Percentiles rank a stretch among this genome's conserved stretches.
phyloP scores from a whole-genome alignment of 2,329 filamentous ascomycete genomes.

The Annulohypoxylon truncatum region DNA sequence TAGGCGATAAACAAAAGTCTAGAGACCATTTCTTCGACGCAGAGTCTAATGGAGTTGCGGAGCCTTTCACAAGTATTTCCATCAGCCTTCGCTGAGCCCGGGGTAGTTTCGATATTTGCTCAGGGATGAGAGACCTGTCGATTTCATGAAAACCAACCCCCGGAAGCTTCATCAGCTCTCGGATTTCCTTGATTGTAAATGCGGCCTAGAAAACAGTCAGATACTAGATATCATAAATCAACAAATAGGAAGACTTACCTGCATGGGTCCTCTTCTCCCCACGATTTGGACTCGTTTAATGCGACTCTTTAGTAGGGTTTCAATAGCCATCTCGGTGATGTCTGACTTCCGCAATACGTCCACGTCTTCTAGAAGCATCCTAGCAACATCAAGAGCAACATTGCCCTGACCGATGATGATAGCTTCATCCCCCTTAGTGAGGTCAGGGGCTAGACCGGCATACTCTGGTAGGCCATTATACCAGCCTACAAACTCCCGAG shows the following conservation, averaged over 20 bases:
- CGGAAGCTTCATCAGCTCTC: conserved; percentile 85
- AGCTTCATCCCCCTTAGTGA: conserved; percentile 81
- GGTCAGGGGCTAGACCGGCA: conserved; percentile 75
- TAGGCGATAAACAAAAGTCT: conserved; percentile 85
- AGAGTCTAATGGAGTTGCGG: conserved; percentile 59
- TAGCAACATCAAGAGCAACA: conserved; percentile 91
- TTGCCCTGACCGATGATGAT: conserved; percentile 95
- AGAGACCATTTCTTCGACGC: conserved; percentile 81
- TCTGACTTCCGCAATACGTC: conserved; percentile 83
- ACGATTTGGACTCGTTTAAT: conserved; percentile 87
- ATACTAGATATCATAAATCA: neutral
- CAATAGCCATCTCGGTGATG: conserved; percentile 86
- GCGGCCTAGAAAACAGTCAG: conserved; percentile 70
- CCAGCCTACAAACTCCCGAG: conserved; percentile 95
- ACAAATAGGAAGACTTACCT: conserved; percentile 62
- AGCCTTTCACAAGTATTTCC: conserved; percentile 83
- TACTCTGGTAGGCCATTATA: conserved; percentile 95
- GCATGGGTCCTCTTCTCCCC: conserved; percentile 87
- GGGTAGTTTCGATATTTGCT: conserved; percentile 75
- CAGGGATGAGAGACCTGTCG: conserved; percentile 73
- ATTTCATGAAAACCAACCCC: conserved; percentile 78
- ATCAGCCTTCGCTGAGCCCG: conserved; percentile 81
- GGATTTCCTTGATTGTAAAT: conserved; percentile 94
- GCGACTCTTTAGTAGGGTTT: conserved; percentile 76
- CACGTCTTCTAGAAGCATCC: conserved; percentile 83